Conservation (phyloP, 2,329 filamentous ascomycete genomes). For the Pseudogymnoascus verrucosus region DNA sequence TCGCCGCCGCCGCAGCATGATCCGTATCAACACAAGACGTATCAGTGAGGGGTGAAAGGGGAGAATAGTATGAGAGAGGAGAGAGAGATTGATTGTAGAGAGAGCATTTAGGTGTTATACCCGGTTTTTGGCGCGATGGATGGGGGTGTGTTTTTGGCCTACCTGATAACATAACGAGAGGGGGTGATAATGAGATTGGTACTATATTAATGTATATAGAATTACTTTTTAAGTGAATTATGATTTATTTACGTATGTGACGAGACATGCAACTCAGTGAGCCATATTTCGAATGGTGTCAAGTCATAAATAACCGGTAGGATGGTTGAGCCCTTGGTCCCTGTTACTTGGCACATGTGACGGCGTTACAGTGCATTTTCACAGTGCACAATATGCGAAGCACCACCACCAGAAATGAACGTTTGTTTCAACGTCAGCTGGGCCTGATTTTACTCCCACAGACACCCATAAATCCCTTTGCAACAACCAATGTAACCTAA, state of each 20-base stretch:
- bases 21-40: neutral
- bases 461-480: neutral
- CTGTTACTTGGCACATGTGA: neutral
- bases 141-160: neutral
- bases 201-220: slow-evolving; percentile 6
- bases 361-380: neutral
- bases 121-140: slow-evolving; percentile 4
- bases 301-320: no score
- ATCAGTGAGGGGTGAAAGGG: neutral
- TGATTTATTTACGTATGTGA: neutral
- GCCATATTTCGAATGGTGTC: neutral
- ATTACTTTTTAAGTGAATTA: neutral
- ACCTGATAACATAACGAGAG: neutral
- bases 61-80: neutral
- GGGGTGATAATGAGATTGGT: neutral
- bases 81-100: neutral
- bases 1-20: neutral
- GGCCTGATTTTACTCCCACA: neutral
- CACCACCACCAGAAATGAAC: neutral
- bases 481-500: neutral
- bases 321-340: neutral
- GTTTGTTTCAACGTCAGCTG: neutral
- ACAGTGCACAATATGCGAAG: neutral
- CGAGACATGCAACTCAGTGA: neutral
- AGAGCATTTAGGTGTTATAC: neutral